Base-by-base conservation (phyloP, 257 asterid species). In the Solanum bulbocastanum region DNA sequence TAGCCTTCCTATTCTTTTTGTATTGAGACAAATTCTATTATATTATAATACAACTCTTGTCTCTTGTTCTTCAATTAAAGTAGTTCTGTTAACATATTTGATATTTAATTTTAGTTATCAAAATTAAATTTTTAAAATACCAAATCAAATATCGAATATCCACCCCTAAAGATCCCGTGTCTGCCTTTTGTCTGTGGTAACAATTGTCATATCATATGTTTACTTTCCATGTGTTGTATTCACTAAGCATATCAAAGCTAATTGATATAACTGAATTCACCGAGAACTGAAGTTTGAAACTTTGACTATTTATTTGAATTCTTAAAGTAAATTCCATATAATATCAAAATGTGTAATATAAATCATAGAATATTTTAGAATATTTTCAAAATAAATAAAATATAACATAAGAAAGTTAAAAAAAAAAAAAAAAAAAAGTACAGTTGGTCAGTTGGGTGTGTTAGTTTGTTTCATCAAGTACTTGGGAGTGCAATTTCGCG, bases 41-140 rank as follows among this genome's bases (percentile, higher is more conserved):
- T n/a, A n/a, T n/a, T n/a, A n/a, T n/a, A n/a, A n/a, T n/a, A n/a
- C n/a, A n/a, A n/a, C n/a, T n/a, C n/a, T n/a, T n/a, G n/a, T n/a
- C n/a, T n/a, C n/a, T n/a, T n/a, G n/a, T n/a, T n/a, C n/a, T n/a
- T n/a, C n/a, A n/a, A n/a, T n/a, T n/a, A n/a, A n/a, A n/a, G n/a
- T n/a, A n/a, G n/a, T n/a, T n/a, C n/a, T n/a, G n/a, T n/a, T n/a
- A n/a, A n/a, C 1, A 0, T 62, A 62, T 62, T 18, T 16, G 22
- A 5, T n/a, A 62, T 62, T 4, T 65, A 65, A 0, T 65, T 65
- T n/a, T 25, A 65, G 13, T 65, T 65, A 65, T 65, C 18, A 5
- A n/a, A 62, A 2, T 62, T 10, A 0, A 62, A 23, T 0, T 62
- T 11, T 62, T 0, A 2, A n/a, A 62, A 10, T 62, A n/a, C 3